Percentiles rank a stretch among this genome's conserved stretches.
Evolutionary conservation across 169 alveolate genomes (phyloP).

Genomic region (Perkinsus olseni): DNA sequence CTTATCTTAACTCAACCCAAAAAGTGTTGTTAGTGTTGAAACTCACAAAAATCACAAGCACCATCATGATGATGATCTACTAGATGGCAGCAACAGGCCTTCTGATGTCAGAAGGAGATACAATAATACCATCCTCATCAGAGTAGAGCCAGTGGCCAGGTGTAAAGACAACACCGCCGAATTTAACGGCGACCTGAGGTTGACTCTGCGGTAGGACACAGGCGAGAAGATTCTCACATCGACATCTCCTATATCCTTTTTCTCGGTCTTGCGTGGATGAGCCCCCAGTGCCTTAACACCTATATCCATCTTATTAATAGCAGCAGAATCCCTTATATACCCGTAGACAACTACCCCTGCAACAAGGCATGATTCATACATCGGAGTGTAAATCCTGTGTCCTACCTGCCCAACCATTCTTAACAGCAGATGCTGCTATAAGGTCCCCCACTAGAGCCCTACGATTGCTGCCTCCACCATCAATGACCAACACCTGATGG

Average conservation of each 20-base stretch:
- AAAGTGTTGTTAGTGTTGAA: too few species aligned
- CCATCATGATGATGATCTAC: too few species aligned
- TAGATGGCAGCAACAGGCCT: neutral
- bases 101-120: neutral
- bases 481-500: neutral
- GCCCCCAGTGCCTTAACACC: neutral
- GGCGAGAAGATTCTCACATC: too few species aligned
- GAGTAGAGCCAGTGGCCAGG: neutral
- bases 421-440: neutral
- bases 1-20: too few species aligned
- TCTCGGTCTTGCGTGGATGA: neutral
- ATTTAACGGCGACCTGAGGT: neutral
- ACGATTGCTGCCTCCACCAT: neutral
- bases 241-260: neutral
- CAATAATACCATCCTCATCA: neutral
- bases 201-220: too few species aligned
- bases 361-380: neutral
- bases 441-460: neutral
- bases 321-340: neutral
- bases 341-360: neutral
- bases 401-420: neutral
- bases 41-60: too few species aligned
- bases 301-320: neutral
- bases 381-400: neutral
- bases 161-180: neutral